Conservation (phyloP, 371 early-diverging fungal species). For the Haplosporangium sp. region DNA sequence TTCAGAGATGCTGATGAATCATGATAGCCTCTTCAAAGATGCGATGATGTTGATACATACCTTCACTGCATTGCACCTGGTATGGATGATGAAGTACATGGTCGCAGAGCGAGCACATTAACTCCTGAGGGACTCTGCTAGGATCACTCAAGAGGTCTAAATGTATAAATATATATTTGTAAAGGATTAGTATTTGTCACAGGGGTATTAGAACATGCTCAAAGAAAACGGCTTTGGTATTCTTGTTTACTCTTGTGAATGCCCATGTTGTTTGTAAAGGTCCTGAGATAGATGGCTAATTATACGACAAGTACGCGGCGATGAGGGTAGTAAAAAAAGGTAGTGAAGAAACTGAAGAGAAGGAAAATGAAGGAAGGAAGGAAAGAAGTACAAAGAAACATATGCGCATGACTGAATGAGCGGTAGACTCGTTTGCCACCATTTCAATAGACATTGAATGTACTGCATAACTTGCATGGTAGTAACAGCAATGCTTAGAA, state of each 20-base stretch:
- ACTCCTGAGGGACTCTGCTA: conserved; percentile 15
- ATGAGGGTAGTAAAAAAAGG: not conserved
- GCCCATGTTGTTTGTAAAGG: conserved; percentile 15
- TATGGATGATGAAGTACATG: conserved; percentile 30
- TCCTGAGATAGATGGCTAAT: not conserved
- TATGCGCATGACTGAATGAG: no score
- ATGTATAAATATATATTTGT: not conserved
- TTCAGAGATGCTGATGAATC: no score
- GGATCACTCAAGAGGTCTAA: conserved; percentile 25
- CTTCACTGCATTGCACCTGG: conserved; percentile 37
- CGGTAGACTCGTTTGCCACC: no score
- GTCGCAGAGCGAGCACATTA: conserved; percentile 30
- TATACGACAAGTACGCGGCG: not conserved
- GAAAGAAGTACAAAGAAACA: not conserved
- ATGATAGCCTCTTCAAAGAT: not conserved
- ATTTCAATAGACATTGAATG: no score
- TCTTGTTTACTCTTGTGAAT: conserved; percentile 20
- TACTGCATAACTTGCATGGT: no score
- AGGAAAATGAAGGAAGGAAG: not conserved
- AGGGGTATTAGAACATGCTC: not conserved
- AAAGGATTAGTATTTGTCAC: not conserved
- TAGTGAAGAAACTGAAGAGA: not conserved
- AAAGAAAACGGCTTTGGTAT: not conserved
- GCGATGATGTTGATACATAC: conserved; percentile 3
- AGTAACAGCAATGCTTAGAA: no score